These are phyloP conservation scores for Coriolopsis trogii DNA, from an alignment of 1,284 basidiomycete species.

Conservation along the genomic window DNA sequence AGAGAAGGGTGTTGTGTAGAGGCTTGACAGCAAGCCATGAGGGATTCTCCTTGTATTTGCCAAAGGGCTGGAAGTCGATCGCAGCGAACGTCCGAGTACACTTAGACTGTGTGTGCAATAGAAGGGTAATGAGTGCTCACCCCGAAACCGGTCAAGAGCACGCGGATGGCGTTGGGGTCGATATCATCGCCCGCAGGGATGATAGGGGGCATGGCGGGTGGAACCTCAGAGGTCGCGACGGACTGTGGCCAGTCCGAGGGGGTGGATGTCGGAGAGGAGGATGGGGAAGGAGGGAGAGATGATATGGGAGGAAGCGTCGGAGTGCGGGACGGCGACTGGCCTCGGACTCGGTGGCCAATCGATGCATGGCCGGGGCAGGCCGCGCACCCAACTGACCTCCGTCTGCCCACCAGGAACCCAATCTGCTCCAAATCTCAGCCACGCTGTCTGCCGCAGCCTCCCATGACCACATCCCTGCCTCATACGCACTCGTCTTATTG, in stretches of 20 bases:
- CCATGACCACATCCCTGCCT: neutral
- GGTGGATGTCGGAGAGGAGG: neutral
- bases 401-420: neutral
- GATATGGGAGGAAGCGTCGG: neutral
- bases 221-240: conserved; percentile 3
- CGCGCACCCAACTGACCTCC: neutral
- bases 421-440: conserved; percentile 13
- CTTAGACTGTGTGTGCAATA: neutral
- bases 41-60: conserved; percentile 56
- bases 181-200: conserved; percentile 20
- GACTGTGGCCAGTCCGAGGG: neutral
- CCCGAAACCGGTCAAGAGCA: conserved; percentile 63
- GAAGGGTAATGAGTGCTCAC: conserved; percentile 42
- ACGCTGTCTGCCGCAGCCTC: neutral
- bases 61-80: conserved; percentile 50
- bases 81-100: neutral
- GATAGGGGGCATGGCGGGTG: conserved; percentile 15
- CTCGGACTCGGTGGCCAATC: neutral
- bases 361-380: neutral
- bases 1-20: conserved; percentile 54
- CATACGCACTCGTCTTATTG: no score
- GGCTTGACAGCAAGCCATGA: conserved; percentile 65
- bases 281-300: neutral
- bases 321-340: neutral
- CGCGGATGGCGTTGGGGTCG: conserved; percentile 41